Evolutionary conservation across 192 early-diverging fungal species (phyloP).

Genomic region (Mortierella hygrophila): DNA sequence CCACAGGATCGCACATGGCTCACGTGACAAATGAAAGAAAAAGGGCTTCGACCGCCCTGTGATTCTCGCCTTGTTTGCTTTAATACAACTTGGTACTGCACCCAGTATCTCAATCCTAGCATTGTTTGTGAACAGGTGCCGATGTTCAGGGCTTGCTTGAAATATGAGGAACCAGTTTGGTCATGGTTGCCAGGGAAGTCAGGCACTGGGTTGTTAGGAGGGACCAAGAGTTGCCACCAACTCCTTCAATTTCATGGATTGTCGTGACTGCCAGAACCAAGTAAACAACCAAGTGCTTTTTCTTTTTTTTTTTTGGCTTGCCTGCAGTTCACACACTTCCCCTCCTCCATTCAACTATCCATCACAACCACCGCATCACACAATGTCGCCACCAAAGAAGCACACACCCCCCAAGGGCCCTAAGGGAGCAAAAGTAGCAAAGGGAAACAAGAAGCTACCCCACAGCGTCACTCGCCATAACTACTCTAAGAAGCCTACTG

Average conservation of each 20-base stretch:
- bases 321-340: background rate
- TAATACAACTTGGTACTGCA: background rate
- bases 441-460: slow-evolving; percentile 17
- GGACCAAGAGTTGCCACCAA: slow-evolving; percentile 9
- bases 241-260: background rate
- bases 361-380: background rate
- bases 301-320: slow-evolving; percentile 1
- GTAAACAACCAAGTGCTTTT: slow-evolving; percentile 4
- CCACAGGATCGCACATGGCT: background rate
- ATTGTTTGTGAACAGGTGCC: background rate
- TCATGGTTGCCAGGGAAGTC: background rate
- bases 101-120: background rate
- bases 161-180: background rate
- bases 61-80: background rate
- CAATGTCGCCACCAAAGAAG: slow-evolving; percentile 10
- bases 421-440: background rate
- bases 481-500: slow-evolving; percentile 28
- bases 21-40: background rate
- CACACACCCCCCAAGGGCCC: background rate
- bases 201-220: background rate
- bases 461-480: slow-evolving; percentile 26
- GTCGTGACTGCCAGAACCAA: background rate
- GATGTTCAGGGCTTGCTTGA: background rate
- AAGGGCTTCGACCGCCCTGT: background rate
- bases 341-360: background rate